Percentiles rank a stretch among this genome's conserved stretches.
phyloP scores from a whole-genome alignment of 2,329 filamentous ascomycete species.

The Domatiomyces globalis region DNA sequence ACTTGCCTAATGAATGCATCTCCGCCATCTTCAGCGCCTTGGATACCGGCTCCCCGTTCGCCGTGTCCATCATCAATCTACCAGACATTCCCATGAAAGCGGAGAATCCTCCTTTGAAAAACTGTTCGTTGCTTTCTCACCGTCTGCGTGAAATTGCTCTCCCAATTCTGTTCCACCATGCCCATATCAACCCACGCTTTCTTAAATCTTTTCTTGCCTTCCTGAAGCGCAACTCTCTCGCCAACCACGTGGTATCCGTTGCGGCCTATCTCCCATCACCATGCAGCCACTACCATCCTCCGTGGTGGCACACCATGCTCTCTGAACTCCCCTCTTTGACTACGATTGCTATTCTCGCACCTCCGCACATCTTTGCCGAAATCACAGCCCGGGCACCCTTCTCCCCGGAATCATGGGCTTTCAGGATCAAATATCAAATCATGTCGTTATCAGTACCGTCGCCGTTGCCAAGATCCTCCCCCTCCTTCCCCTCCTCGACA shows the following conservation, averaged over 20 bases:
- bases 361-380: slow-evolving; percentile 47
- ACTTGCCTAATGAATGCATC: slow-evolving; percentile 49
- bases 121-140: background rate
- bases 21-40: slow-evolving; percentile 44
- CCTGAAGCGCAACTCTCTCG: slow-evolving; percentile 21
- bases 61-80: slow-evolving; percentile 35
- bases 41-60: slow-evolving; percentile 36
- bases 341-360: slow-evolving; percentile 44
- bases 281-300: slow-evolving; percentile 28
- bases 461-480: slow-evolving; percentile 1
- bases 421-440: slow-evolving; percentile 49
- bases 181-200: slow-evolving; percentile 27
- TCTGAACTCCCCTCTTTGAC: slow-evolving; percentile 36
- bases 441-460: slow-evolving; percentile 31
- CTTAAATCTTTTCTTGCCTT: slow-evolving; percentile 27
- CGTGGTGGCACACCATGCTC: slow-evolving; percentile 45
- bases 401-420: slow-evolving; percentile 47
- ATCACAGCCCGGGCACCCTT: slow-evolving; percentile 45
- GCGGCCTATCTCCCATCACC: slow-evolving; percentile 30
- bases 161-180: slow-evolving; percentile 44
- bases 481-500: slow-evolving; percentile 11
- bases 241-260: slow-evolving; percentile 33
- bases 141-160: background rate
- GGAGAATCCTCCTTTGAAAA: slow-evolving; percentile 15
- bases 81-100: slow-evolving; percentile 33